Percentiles rank a stretch among this genome's conserved stretches.
Conservation (phyloP, 139 green algal genomes). For the Chlamydomonas sp. region DNA sequence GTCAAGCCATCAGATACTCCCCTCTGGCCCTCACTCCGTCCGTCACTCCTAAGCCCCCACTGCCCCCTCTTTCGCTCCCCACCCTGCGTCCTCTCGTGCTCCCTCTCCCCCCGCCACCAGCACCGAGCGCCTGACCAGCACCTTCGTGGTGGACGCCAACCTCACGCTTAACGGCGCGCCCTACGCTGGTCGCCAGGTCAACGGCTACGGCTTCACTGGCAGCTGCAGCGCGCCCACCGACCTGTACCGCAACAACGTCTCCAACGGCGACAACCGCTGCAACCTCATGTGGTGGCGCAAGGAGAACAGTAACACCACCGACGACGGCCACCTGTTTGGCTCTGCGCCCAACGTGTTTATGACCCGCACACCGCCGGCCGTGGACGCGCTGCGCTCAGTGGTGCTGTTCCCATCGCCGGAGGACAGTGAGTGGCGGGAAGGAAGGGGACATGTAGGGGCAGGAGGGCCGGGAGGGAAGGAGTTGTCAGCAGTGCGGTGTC, state of each 20-base stretch:
- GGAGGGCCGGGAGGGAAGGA: too few species aligned
- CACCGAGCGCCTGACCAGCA: too few species aligned
- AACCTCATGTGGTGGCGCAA: slow-evolving; percentile 11
- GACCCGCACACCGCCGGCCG: neutral
- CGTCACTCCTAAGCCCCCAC: too few species aligned
- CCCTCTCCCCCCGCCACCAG: too few species aligned
- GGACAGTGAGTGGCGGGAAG: slow-evolving; percentile 1
- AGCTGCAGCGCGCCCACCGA: slow-evolving; percentile 8
- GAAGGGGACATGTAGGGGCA: too few species aligned
- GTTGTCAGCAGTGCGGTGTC: too few species aligned
- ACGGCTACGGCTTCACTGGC: neutral
- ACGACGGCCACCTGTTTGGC: neutral
- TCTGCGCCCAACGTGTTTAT: slow-evolving; percentile 11
- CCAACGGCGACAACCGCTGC: slow-evolving; percentile 12
- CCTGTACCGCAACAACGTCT: slow-evolving; percentile 18
- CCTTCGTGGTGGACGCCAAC: neutral
- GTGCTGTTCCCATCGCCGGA: slow-evolving; percentile 12
- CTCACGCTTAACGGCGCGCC: slow-evolving; percentile 12
- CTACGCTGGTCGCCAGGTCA: neutral
- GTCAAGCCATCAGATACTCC: too few species aligned
- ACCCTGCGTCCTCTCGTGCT: too few species aligned
- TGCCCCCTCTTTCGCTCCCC: too few species aligned
- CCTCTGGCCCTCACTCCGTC: too few species aligned
- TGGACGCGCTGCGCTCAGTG: slow-evolving; percentile 12
- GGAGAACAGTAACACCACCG: slow-evolving; percentile 8